Percentiles rank a stretch among this genome's conserved stretches.
These are phyloP conservation scores for Primulina eburnea DNA, from an alignment of 257 asterid genomes.

Conservation along the genomic window DNA sequence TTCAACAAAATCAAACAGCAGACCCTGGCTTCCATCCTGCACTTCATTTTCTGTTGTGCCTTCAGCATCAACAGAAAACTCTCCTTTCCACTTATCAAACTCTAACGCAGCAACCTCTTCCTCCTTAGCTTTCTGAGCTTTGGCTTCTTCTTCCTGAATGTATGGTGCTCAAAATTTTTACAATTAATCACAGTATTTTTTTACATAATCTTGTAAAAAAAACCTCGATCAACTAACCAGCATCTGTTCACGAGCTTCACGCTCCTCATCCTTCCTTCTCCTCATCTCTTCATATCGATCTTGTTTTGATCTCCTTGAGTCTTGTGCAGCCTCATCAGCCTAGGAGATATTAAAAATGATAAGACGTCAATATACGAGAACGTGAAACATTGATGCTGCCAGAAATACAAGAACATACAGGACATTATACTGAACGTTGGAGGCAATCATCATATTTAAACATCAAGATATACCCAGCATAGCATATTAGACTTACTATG, in stretches of 20 bases:
- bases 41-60: conserved; percentile 86
- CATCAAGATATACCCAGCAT: no score
- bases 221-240: conserved; percentile 53
- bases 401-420: neutral
- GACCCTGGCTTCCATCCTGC: conserved; percentile 78
- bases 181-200: conserved; percentile 2
- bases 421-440: no score
- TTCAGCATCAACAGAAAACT: conserved; percentile 91
- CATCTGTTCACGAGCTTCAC: conserved; percentile 84
- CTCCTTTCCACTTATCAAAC: conserved; percentile 97
- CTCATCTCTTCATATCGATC: conserved; percentile 89
- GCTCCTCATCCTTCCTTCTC: conserved; percentile 94
- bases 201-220: conserved; percentile 2
- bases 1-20: conserved; percentile 85
- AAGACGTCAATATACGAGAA: conserved; percentile 21
- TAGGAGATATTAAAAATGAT: conserved; percentile 35
- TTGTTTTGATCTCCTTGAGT: conserved; percentile 75
- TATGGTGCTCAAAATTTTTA: conserved; percentile 14
- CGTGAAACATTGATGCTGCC: neutral
- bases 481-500: no score
- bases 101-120: conserved; percentile 90
- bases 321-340: conserved; percentile 83
- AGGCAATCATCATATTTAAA: no score
- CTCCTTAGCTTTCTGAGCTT: conserved; percentile 80
- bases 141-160: conserved; percentile 92